Conservation (phyloP, 2,329 filamentous ascomycete species). For the Purpureocillium takamizusanense region DNA sequence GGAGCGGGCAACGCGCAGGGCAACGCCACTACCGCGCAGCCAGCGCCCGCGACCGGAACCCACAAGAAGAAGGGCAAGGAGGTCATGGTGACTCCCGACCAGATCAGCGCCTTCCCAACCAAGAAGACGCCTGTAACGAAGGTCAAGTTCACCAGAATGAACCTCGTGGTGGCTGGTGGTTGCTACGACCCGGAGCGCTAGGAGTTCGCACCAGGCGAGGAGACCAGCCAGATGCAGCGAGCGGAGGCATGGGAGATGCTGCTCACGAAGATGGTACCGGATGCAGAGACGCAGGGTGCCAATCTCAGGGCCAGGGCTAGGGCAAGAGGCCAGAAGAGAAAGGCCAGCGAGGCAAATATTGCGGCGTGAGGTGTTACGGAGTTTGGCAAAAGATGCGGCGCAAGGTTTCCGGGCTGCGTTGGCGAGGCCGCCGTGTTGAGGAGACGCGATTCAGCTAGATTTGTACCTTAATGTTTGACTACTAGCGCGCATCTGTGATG, state of each 20-base stretch:
- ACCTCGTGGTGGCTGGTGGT: constrained; percentile 79
- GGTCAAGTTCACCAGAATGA: constrained; percentile 91
- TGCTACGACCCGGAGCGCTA: constrained; percentile 50
- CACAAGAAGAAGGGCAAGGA: constrained; percentile 80
- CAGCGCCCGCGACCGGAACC: constrained; percentile 18
- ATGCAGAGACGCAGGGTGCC: no score
- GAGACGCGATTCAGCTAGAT: no score
- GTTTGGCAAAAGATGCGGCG: background rate
- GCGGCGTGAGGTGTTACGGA: background rate
- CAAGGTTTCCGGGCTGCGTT: no score
- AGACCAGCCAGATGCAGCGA: background rate
- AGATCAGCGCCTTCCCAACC: constrained; percentile 89
- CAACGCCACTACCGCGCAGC: constrained; percentile 16
- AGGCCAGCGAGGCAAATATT: background rate
- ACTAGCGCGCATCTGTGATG: no score
- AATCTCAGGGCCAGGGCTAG: no score
- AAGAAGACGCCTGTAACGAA: constrained; percentile 95
- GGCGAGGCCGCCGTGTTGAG: no score
- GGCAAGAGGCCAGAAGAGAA: background rate
- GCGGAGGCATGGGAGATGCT: background rate
- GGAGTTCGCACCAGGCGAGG: constrained; percentile 3
- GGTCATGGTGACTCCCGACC: constrained; percentile 81
- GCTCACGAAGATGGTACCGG: background rate
- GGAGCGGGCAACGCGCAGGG: constrained; percentile 7
- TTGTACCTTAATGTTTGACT: no score